Base-by-base conservation (phyloP, 768 basidiomycete species). In the Pilatotrama ljubarskyi region DNA sequence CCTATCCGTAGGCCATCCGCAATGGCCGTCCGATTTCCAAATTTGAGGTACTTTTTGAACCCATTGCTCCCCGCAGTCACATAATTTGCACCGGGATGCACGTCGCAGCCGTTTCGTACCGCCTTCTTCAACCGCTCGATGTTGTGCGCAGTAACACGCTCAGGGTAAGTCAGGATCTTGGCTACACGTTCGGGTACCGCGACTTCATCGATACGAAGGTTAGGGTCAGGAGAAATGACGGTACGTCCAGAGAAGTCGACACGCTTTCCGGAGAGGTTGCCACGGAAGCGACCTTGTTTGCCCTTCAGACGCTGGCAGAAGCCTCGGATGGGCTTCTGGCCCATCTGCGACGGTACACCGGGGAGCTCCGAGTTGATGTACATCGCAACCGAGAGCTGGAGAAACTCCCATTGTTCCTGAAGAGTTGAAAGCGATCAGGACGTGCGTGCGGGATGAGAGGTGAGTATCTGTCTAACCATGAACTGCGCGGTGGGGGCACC, bases 171-270 rank as follows among this genome's bases (percentile, higher is more conserved):
- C 62, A 99, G 75, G 51, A 97, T 84, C 74, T 95, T 93, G 10
- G 96, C 93, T 11, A 99, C 93, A 43, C 93, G 88, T 72, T 96
- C 91, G 0, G 97, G 97, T 0, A 99, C 91, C 17, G 97, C 97
- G 10, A 99, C 95, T 77, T 99, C 96, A 72, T 99, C 97, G 69
- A 99, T 97, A 51, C 93, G 88, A 64, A 99, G 77, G 70, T 98
- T 99, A n/a, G 97, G 97, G 74, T 99, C 97, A 1, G 97, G 97
- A 1, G 95, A 96, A 70, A 99, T 99, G 73, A 99, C 97, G 7
- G 97, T 99, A 67, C 97, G 90, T 5, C 87, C 96, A 0, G 95
- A 98, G 72, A 98, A 98, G 72, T 99, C 97, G 64, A 99, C 97
- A 73, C 97, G 94, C 74, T 99, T 99, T 63, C 97, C 97, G 0